These are phyloP conservation scores for Saturnispora serradocipensis DNA, from an alignment of 805 yeast genomes.

Conservation along the genomic window DNA sequence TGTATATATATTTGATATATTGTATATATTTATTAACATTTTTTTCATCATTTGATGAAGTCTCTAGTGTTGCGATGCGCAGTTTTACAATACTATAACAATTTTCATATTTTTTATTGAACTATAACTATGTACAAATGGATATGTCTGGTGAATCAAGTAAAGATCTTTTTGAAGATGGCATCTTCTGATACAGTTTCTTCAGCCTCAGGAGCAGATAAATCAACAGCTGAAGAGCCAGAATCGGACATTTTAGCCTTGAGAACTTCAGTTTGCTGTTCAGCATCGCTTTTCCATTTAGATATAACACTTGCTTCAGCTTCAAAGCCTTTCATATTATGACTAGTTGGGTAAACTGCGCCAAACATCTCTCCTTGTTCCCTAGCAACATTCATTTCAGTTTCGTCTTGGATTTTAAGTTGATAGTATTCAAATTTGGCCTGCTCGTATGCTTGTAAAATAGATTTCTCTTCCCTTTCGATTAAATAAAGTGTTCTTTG, in stretches of 20 bases:
- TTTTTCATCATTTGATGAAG: not conserved
- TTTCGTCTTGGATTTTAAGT: conserved; percentile 74
- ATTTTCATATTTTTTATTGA: not conserved
- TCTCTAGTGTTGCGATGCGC: not conserved
- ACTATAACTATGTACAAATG: not conserved
- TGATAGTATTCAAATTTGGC: conserved; percentile 86
- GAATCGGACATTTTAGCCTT: conserved; percentile 35
- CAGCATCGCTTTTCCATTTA: conserved; percentile 66
- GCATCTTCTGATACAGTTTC: conserved; percentile 21
- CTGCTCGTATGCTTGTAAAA: conserved; percentile 68
- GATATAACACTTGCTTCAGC: conserved; percentile 65
- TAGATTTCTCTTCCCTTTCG: conserved; percentile 27
- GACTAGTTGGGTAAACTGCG: conserved; percentile 53
- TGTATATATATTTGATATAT: conserved; percentile 9
- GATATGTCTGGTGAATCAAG: not conserved
- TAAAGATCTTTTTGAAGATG: conserved; percentile 11
- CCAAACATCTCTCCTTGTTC: conserved; percentile 89
- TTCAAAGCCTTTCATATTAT: conserved; percentile 58
- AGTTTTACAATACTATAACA: not conserved
- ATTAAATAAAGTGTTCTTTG: conserved; percentile 59
- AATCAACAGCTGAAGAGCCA: conserved; percentile 19
- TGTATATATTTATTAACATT: not conserved
- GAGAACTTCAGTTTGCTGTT: conserved; percentile 47
- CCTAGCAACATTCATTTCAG: conserved; percentile 56
- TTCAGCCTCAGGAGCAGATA: conserved; percentile 18